Evolutionary conservation across 164 flowering plant species (phyloP).

Genomic region (Stephania japonica): DNA sequence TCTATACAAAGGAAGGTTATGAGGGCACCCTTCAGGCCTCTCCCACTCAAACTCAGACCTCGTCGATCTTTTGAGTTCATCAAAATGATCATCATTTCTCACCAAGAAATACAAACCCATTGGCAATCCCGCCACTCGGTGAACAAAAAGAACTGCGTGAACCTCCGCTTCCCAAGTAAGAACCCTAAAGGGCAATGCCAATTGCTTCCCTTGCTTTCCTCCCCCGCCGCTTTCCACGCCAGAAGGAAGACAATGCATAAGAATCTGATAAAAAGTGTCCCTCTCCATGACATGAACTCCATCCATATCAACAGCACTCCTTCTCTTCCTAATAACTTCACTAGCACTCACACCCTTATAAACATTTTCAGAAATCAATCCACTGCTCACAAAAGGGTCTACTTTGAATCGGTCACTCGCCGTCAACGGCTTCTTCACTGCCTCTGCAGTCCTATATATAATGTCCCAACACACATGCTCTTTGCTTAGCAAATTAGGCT

Average conservation of each 20-base stretch:
- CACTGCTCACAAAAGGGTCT: conserved; percentile 41
- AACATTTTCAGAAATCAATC: conserved; percentile 30
- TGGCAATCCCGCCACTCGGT: conserved; percentile 60
- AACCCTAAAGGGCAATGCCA: conserved; percentile 73
- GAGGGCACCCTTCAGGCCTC: conserved; percentile 91
- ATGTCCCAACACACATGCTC: conserved; percentile 88
- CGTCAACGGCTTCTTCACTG: conserved; percentile 59
- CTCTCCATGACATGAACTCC: conserved; percentile 50
- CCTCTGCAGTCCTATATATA: conserved; percentile 74
- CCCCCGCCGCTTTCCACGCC: conserved; percentile 30
- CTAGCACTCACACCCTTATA: conserved; percentile 57
- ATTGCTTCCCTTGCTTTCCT: conserved; percentile 51
- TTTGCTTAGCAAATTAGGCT: conserved; percentile 71
- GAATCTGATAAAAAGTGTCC: conserved; percentile 76
- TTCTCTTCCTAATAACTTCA: conserved; percentile 74
- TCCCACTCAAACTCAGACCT: conserved; percentile 65
- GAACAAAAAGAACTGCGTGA: conserved; percentile 83
- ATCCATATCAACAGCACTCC: conserved; percentile 99
- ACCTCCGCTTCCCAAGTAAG: conserved; percentile 83
- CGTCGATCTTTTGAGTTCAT: conserved; percentile 48
- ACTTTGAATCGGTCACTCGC: conserved; percentile 18
- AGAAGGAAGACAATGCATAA: conserved; percentile 85
- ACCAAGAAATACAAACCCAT: conserved; percentile 88
- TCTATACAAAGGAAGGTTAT: conserved; percentile 66
- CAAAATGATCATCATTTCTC: conserved; percentile 77